Percentiles rank a stretch among this genome's conserved stretches.
phyloP scores from a whole-genome alignment of 345 rosid species.

The Crucihimalaya himalaica region DNA sequence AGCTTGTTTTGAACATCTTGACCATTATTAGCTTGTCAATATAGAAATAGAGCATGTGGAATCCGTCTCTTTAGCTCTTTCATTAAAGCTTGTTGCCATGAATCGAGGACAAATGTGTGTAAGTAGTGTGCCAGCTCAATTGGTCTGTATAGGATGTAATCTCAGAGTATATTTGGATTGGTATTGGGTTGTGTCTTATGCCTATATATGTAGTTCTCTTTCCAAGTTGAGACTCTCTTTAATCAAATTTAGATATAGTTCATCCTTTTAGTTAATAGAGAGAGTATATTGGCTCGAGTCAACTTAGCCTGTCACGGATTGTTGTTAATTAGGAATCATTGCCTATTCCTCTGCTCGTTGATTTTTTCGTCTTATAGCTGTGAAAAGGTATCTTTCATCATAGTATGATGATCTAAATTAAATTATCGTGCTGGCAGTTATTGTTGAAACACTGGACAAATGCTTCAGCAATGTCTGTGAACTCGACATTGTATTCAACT shows the following conservation, averaged over 20 bases:
- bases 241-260: not conserved
- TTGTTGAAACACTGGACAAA: conserved; percentile 94
- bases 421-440: conserved; percentile 58
- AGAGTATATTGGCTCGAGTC: not conserved
- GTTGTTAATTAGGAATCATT: not conserved
- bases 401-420: conserved; percentile 26
- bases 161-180: not conserved
- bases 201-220: no score
- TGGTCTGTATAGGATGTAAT: not conserved
- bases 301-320: not conserved
- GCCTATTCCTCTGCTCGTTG: not conserved
- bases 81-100: not conserved
- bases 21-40: not conserved
- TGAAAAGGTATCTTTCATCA: not conserved
- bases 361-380: not conserved
- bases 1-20: conserved; percentile 1
- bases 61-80: conserved; percentile 6
- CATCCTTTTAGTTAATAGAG: not conserved
- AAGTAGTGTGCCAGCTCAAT: not conserved
- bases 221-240: not conserved
- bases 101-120: not conserved
- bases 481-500: conserved; percentile 84
- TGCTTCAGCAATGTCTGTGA: conserved; percentile 97
- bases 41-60: not conserved
- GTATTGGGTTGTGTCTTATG: not conserved